A percentile compares a stretch with the other conserved stretches of the same genome.
phyloP scores from a whole-genome alignment of 148 eudicot species.

The Chenopodium quinoa region DNA sequence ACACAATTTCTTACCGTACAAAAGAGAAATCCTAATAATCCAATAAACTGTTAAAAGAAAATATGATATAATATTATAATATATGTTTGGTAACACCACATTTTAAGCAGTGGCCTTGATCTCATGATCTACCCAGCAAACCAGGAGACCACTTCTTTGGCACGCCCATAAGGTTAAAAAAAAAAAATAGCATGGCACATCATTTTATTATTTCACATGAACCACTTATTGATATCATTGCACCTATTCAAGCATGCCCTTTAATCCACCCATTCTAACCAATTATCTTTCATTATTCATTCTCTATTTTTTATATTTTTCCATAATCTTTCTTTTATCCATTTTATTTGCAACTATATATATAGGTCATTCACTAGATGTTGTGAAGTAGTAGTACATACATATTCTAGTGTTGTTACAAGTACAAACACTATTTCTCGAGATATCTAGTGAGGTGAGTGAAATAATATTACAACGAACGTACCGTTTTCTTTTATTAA shows the following conservation, averaged over 20 bases:
- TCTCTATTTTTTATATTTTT: background rate
- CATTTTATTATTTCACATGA: constrained; percentile 12
- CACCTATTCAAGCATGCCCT: constrained; percentile 14
- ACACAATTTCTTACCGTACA: constrained; percentile 7
- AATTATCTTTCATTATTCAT: background rate
- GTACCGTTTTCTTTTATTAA: too few relatives aligned
- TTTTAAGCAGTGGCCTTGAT: background rate
- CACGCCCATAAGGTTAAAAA: constrained; percentile 6
- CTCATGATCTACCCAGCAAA: constrained; percentile 21
- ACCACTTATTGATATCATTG: constrained; percentile 19
- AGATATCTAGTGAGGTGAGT: too few relatives aligned
- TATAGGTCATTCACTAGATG: background rate
- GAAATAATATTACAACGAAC: too few relatives aligned
- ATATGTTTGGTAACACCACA: background rate
- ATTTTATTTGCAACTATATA: background rate
- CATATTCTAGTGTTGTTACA: background rate
- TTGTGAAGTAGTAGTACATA: background rate
- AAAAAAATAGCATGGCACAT: constrained; percentile 5
- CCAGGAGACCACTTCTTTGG: constrained; percentile 20
- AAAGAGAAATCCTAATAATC: constrained; percentile 1
- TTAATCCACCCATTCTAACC: background rate
- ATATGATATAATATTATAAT: background rate
- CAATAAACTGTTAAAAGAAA: background rate
- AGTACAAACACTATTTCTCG: background rate
- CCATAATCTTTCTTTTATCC: background rate